Evolutionary conservation across 2,329 filamentous ascomycete genomes (phyloP).

Genomic region (Colletotrichum aenigma): DNA sequence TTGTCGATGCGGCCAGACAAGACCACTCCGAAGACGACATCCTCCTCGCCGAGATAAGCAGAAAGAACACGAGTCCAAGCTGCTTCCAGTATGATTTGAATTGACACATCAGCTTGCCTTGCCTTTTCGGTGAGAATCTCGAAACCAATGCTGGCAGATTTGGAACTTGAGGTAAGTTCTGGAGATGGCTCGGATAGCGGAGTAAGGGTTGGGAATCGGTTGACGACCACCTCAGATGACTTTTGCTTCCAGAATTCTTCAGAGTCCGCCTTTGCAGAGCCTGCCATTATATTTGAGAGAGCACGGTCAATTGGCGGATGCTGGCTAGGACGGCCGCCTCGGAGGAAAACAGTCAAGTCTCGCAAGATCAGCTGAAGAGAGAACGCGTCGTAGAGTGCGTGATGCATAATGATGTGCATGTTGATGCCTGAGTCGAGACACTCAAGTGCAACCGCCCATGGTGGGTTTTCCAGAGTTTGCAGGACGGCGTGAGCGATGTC

Average conservation of each 20-base stretch:
- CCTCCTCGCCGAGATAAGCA: slow-evolving; percentile 75
- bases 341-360: slow-evolving; percentile 51
- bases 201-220: slow-evolving; percentile 78
- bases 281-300: slow-evolving; percentile 46
- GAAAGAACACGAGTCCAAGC: slow-evolving; percentile 79
- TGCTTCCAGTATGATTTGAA: slow-evolving; percentile 78
- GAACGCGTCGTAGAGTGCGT: slow-evolving; percentile 85
- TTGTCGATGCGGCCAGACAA: slow-evolving; percentile 75
- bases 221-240: slow-evolving; percentile 58
- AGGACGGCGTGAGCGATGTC: slow-evolving; percentile 37
- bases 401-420: slow-evolving; percentile 66
- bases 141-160: slow-evolving; percentile 33
- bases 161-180: not conserved
- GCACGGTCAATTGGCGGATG: slow-evolving; percentile 32
- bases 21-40: slow-evolving; percentile 79
- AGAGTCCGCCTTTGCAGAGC: slow-evolving; percentile 30
- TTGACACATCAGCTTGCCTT: slow-evolving; percentile 63
- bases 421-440: slow-evolving; percentile 22
- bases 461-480: slow-evolving; percentile 53
- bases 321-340: slow-evolving; percentile 13
- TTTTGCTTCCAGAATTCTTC: slow-evolving; percentile 68
- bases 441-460: slow-evolving; percentile 66
- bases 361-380: slow-evolving; percentile 70
- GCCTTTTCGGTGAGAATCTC: slow-evolving; percentile 60
- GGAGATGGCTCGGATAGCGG: slow-evolving; percentile 52